phyloP scores from a whole-genome alignment of 139 green algal species.

The Haematococcus sp. region DNA sequence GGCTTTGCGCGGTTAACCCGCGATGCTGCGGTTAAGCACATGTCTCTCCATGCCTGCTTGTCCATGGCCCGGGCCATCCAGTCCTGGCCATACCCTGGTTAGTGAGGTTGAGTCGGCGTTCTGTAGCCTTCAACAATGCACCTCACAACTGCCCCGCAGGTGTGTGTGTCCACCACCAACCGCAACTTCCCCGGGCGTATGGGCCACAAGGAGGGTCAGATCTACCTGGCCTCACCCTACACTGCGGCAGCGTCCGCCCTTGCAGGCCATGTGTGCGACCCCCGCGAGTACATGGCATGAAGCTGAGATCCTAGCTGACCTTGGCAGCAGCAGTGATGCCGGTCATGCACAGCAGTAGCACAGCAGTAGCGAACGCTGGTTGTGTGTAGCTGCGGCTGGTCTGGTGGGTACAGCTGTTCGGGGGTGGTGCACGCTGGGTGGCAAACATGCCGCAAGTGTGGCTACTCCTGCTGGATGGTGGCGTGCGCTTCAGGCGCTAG shows the following conservation, averaged over 20 bases:
- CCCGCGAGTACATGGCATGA: slow-evolving; percentile 75
- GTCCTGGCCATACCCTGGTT: not conserved
- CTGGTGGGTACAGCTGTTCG: not conserved
- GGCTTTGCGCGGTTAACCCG: no score
- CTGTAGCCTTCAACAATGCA: no score
- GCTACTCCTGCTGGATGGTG: not conserved
- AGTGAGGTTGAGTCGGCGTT: not conserved
- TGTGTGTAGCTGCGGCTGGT: not conserved
- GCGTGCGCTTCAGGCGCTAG: no score
- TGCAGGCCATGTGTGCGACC: slow-evolving; percentile 80
- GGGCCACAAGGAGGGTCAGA: slow-evolving; percentile 95
- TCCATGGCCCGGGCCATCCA: not conserved
- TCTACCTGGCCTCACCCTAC: slow-evolving; percentile 93
- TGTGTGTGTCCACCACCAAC: slow-evolving; percentile 96
- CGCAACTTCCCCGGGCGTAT: slow-evolving; percentile 97
- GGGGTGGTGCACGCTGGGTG: not conserved
- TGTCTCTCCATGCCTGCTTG: not conserved
- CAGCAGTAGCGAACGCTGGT: not conserved
- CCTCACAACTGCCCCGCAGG: slow-evolving; percentile 19
- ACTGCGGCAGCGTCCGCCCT: slow-evolving; percentile 90
- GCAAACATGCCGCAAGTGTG: not conserved
- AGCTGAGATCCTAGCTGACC: not conserved
- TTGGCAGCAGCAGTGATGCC: slow-evolving; percentile 2
- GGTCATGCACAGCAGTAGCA: not conserved
- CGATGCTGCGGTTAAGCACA: no score